Percentiles rank a stretch among this genome's conserved stretches.
Conservation (phyloP, 768 basidiomycete genomes). For the Mycena sanguinolenta region DNA sequence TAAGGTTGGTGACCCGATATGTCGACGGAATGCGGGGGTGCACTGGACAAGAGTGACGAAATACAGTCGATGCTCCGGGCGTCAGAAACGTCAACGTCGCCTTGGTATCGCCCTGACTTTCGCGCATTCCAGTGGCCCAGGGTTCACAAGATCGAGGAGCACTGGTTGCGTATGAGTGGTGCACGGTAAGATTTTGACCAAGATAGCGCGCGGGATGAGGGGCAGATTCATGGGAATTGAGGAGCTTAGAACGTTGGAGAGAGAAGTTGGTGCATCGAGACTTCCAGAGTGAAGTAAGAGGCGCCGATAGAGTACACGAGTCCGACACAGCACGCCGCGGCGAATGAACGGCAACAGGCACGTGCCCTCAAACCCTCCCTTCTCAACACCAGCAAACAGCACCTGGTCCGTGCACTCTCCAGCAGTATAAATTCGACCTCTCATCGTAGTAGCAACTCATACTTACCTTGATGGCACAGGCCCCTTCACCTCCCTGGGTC, state of each 20-base stretch:
- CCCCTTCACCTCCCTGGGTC: conserved; percentile 36
- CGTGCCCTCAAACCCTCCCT: not conserved
- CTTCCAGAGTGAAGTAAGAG: no score
- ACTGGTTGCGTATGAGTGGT: not conserved
- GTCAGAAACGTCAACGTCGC: conserved; percentile 8
- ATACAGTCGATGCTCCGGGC: not conserved
- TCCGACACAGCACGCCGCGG: no score
- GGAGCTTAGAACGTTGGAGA: no score
- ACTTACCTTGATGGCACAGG: conserved; percentile 39
- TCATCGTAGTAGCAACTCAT: conserved; percentile 11
- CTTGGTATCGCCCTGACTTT: not conserved
- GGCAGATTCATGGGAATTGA: no score
- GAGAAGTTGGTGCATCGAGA: no score
- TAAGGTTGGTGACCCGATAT: not conserved
- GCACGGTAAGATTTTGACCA: not conserved
- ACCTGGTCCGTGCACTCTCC: not conserved
- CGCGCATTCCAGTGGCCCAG: not conserved
- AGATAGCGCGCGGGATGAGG: not conserved
- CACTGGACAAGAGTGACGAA: conserved; percentile 1
- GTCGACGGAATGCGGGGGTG: not conserved
- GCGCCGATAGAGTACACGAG: no score
- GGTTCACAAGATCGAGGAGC: not conserved
- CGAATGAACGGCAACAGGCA: not conserved
- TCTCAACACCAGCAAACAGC: not conserved
- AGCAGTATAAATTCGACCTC: not conserved